phyloP scores from a whole-genome alignment of 2,329 filamentous ascomycete genomes.

The Talaromyces sp. region DNA sequence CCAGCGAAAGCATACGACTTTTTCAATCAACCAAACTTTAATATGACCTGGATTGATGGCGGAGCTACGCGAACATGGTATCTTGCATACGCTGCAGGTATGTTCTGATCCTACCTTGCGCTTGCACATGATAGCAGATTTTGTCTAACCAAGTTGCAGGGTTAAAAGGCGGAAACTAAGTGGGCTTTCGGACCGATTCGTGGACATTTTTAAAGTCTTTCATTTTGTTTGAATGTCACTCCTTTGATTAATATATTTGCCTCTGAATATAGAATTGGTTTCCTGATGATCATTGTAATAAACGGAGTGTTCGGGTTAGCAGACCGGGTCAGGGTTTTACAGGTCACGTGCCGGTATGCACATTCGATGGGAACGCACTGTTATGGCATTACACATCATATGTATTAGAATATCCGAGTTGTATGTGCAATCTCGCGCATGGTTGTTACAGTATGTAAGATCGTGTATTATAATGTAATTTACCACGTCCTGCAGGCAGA shows the following conservation, averaged over 20 bases:
- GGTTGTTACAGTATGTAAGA: not conserved
- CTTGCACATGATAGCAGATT: not conserved
- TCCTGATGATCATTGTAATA: not conserved
- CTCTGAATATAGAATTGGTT: not conserved
- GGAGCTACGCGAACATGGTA: slow-evolving; percentile 85
- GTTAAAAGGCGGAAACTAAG: slow-evolving; percentile 10
- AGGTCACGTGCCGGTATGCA: not conserved
- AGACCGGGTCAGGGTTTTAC: not conserved
- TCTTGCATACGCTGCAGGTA: slow-evolving; percentile 71
- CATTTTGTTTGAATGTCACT: not conserved
- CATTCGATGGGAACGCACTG: not conserved
- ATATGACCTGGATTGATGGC: slow-evolving; percentile 65
- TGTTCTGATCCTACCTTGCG: slow-evolving; percentile 3
- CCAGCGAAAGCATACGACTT: slow-evolving; percentile 68
- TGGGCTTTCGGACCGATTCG: not conserved
- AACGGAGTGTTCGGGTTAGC: not conserved
- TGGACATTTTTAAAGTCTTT: not conserved
- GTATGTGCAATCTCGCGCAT: not conserved
- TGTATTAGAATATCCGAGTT: not conserved
- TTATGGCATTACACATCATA: not conserved
- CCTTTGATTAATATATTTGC: not conserved
- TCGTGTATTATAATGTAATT: not conserved
- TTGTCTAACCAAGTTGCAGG: slow-evolving; percentile 11
- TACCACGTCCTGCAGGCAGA: not conserved
- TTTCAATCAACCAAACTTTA: slow-evolving; percentile 65